phyloP scores from a whole-genome alignment of 2,329 filamentous ascomycete species.

The Colletotrichum coccodes region DNA sequence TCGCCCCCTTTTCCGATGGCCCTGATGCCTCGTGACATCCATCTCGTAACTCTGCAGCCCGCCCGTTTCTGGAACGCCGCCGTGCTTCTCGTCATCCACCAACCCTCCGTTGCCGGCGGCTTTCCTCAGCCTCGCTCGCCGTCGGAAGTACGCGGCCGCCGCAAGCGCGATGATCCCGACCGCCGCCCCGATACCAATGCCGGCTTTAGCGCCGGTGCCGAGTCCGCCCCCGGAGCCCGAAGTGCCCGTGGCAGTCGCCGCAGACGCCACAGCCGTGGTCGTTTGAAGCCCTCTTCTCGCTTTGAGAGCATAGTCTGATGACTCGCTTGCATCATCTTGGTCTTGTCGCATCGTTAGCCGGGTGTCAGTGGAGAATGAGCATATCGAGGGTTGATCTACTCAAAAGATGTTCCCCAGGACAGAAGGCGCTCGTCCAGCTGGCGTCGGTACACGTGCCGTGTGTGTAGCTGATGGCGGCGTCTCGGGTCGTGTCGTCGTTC shows the following conservation, averaged over 20 bases:
- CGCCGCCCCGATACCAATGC: slow-evolving; percentile 20
- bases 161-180: slow-evolving; percentile 8
- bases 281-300: background rate
- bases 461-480: background rate
- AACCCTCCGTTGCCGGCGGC: too few relatives aligned
- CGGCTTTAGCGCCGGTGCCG: slow-evolving; percentile 18
- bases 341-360: background rate
- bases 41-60: background rate
- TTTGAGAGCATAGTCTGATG: too few relatives aligned
- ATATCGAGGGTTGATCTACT: background rate
- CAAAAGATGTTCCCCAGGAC: background rate
- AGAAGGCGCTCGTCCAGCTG: background rate
- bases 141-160: slow-evolving; percentile 9
- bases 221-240: background rate
- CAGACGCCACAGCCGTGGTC: background rate
- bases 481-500: background rate
- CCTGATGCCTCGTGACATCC: too few relatives aligned
- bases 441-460: slow-evolving; percentile 7
- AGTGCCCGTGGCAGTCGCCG: background rate
- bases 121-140: background rate
- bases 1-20: background rate
- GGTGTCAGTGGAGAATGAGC: too few relatives aligned
- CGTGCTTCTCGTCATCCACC: background rate
- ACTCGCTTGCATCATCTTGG: background rate
- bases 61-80: background rate